Percentiles rank a stretch among this genome's conserved stretches.
phyloP scores from a whole-genome alignment of 2,329 filamentous ascomycete genomes.

The Fusarium begoniae region DNA sequence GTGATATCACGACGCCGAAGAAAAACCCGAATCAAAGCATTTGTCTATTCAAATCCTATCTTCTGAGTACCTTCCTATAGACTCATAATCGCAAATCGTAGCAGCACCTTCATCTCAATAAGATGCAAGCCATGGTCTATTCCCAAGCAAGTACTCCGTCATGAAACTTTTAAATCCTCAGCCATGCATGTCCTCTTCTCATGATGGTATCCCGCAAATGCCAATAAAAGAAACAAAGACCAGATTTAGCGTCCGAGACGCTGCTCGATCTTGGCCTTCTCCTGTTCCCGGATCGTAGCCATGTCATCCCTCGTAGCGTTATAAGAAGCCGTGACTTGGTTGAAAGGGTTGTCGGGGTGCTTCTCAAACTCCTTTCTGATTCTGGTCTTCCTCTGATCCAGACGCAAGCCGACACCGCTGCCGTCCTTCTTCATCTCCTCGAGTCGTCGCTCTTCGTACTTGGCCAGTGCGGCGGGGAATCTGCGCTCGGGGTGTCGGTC shows the following conservation, averaged over 20 bases:
- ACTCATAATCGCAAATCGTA: constrained; percentile 1
- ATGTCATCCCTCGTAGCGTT: constrained; percentile 84
- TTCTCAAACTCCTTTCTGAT: constrained; percentile 95
- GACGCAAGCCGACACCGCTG: constrained; percentile 73
- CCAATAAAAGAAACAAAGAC: neutral
- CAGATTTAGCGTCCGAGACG: constrained; percentile 60
- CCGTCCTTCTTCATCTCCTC: constrained; percentile 88
- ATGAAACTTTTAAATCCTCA: constrained; percentile 16
- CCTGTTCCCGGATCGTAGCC: constrained; percentile 68
- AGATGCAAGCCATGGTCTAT: constrained; percentile 32
- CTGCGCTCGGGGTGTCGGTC: constrained; percentile 90
- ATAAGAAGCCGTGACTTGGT: constrained; percentile 80
- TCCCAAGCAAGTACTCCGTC: constrained; percentile 23
- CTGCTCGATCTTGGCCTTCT: constrained; percentile 79
- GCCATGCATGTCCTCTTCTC: neutral
- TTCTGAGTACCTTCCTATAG: neutral
- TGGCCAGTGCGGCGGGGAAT: constrained; percentile 85
- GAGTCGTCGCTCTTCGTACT: constrained; percentile 82
- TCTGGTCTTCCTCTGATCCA: constrained; percentile 84
- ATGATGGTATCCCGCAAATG: constrained; percentile 1
- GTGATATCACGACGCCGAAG: neutral
- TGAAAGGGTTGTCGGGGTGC: constrained; percentile 94
- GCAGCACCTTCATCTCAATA: neutral
- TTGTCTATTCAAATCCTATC: neutral
- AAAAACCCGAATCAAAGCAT: neutral